phyloP scores from a whole-genome alignment of 1,139 yeast genomes.

The Wickerhamomyces sp. region DNA sequence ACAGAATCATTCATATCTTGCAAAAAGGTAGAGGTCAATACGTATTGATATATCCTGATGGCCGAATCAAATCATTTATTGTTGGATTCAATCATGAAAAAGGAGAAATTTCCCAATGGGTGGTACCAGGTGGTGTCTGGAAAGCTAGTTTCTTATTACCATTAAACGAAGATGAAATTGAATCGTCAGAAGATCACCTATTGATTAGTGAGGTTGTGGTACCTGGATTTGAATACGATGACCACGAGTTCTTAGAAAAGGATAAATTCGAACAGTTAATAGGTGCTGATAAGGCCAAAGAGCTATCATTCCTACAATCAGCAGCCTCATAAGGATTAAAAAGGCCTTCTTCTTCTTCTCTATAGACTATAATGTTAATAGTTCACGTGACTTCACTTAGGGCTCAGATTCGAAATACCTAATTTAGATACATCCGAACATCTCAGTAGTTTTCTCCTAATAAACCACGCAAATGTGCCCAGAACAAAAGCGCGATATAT shows the following conservation, averaged over 20 bases:
- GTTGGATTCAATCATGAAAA: constrained; percentile 41
- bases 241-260: constrained; percentile 37
- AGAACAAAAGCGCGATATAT: constrained; percentile 8
- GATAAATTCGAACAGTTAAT: constrained; percentile 30
- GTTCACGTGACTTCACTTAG: not conserved
- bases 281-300: constrained; percentile 31
- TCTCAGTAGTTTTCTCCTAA: too few relatives aligned
- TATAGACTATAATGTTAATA: too few relatives aligned
- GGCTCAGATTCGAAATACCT: not conserved
- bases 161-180: constrained; percentile 24
- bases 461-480: too few relatives aligned
- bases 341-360: too few relatives aligned
- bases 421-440: not conserved
- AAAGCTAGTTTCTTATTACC: constrained; percentile 44
- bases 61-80: constrained; percentile 37
- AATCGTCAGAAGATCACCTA: constrained; percentile 30
- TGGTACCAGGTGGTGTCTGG: constrained; percentile 50
- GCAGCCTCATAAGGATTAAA: not conserved
- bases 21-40: constrained; percentile 48
- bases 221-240: constrained; percentile 51
- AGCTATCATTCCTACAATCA: constrained; percentile 25
- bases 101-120: constrained; percentile 50
- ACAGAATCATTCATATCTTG: constrained; percentile 45
- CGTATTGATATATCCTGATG: constrained; percentile 43
- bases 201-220: constrained; percentile 50